A percentile compares a stretch with the other conserved stretches of the same genome.
Evolutionary conservation across 1,139 yeast species (phyloP).

Genomic region (Taiozyma onychis): DNA sequence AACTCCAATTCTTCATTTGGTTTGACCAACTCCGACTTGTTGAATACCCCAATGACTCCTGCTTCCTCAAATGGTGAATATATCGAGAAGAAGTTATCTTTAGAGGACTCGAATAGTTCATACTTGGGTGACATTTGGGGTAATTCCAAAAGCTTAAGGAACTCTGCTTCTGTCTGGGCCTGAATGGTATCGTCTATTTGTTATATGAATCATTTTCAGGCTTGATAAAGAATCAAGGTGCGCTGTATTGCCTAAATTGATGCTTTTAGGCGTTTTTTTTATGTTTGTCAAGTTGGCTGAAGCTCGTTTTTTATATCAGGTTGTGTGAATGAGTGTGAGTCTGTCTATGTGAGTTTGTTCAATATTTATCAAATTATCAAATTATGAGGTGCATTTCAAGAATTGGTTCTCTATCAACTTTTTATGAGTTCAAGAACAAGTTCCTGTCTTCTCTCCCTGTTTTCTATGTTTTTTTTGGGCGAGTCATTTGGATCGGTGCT

Average conservation of each 20-base stretch:
- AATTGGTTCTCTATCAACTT: neutral
- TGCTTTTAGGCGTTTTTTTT: neutral
- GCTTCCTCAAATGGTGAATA: constrained; percentile 7
- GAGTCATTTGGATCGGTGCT: neutral
- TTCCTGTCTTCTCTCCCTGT: neutral
- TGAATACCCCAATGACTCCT: constrained; percentile 10
- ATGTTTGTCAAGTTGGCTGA: neutral
- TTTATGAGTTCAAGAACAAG: neutral
- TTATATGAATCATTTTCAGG: neutral
- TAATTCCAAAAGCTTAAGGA: constrained; percentile 14
- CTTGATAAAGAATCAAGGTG: neutral
- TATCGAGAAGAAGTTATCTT: constrained; percentile 10
- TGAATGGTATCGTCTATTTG: constrained; percentile 3
- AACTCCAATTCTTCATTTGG: constrained; percentile 16
- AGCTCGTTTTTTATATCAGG: neutral
- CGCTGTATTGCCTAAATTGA: neutral
- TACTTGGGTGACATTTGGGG: constrained; percentile 24
- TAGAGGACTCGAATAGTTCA: constrained; percentile 14
- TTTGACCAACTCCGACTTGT: constrained; percentile 6
- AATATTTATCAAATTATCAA: neutral
- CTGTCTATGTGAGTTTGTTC: neutral
- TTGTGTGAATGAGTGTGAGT: neutral
- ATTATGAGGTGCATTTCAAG: neutral
- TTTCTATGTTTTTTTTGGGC: neutral
- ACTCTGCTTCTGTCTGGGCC: constrained; percentile 23